Percentiles rank a stretch among this genome's conserved stretches.
These are phyloP conservation scores for Laetiporus sulphureus DNA, from an alignment of 1,284 basidiomycete species.

Conservation along the genomic window DNA sequence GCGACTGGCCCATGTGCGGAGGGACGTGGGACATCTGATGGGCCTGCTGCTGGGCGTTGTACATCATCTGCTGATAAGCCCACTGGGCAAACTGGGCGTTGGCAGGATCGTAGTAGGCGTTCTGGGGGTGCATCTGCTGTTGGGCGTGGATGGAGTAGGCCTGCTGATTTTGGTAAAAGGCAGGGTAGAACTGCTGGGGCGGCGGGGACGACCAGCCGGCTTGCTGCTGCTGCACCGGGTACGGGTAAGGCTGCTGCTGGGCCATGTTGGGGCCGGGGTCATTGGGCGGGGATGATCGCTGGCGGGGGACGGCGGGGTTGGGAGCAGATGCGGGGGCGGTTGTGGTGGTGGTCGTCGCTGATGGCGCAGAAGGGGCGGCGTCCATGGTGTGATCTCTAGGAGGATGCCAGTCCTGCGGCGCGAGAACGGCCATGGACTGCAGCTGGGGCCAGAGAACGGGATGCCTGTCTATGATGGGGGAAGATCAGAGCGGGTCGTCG, in stretches of 20 bases:
- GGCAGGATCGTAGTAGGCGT: slow-evolving; percentile 64
- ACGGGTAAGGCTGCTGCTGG: slow-evolving; percentile 32
- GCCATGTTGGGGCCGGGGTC: slow-evolving; percentile 32
- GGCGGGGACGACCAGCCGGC: slow-evolving; percentile 57
- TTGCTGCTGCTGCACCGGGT: slow-evolving; percentile 35
- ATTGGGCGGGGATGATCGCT: slow-evolving; percentile 50
- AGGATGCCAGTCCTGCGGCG: slow-evolving; percentile 63
- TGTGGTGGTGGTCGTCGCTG: slow-evolving; percentile 29
- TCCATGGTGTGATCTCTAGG: slow-evolving; percentile 59
- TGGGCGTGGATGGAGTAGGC: slow-evolving; percentile 38
- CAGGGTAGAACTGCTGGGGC: slow-evolving; percentile 64
- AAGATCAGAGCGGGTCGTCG: no score
- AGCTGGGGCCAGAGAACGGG: slow-evolving; percentile 13
- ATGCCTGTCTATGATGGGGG: slow-evolving; percentile 4
- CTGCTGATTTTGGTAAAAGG: slow-evolving; percentile 66
- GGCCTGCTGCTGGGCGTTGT: slow-evolving; percentile 59
- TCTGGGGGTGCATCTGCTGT: slow-evolving; percentile 38
- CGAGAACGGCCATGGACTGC: slow-evolving; percentile 71
- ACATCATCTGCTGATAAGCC: slow-evolving; percentile 86
- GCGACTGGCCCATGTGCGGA: slow-evolving; percentile 23
- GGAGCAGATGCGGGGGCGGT: no score
- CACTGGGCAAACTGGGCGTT: slow-evolving; percentile 77
- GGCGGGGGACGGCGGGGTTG: slow-evolving; percentile 36
- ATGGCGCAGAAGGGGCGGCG: slow-evolving; percentile 35
- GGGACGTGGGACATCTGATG: slow-evolving; percentile 35